A percentile compares a stretch with the other conserved stretches of the same genome.
Evolutionary conservation across 306 rosid species (phyloP).

Genomic region (Cucurbita maxima): DNA sequence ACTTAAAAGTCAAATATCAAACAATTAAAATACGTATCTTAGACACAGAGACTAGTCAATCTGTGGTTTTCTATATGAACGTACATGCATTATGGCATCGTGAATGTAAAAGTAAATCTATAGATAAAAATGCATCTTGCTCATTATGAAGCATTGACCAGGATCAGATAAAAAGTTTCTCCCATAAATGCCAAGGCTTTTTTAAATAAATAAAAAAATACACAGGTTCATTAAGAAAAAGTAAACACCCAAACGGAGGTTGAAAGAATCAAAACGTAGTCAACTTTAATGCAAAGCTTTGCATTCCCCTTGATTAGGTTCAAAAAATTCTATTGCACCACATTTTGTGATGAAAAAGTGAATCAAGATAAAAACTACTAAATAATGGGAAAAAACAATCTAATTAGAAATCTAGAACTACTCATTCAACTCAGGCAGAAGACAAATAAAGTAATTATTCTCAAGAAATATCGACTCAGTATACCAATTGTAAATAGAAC

Average conservation of each 20-base stretch:
- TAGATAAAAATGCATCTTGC: not conserved
- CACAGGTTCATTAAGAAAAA: not conserved
- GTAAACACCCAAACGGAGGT: not conserved
- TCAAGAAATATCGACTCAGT: not conserved
- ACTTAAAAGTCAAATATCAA: not conserved
- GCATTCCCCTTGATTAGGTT: not conserved
- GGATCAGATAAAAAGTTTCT: not conserved
- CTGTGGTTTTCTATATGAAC: not conserved
- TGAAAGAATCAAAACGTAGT: not conserved
- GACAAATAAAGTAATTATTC: not conserved
- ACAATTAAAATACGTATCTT: not conserved
- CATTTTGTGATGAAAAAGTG: not conserved
- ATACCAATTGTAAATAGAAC: not conserved
- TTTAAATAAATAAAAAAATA: not conserved
- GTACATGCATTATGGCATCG: not conserved
- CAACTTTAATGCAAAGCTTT: not conserved
- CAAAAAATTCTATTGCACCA: not conserved
- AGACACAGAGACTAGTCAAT: not conserved
- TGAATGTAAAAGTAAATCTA: not conserved
- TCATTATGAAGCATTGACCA: not conserved
- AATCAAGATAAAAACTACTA: not conserved
- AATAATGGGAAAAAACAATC: not conserved
- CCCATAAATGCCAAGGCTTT: not conserved
- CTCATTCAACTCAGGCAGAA: not conserved
- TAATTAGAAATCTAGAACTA: not conserved